Evolutionary conservation across 495 filamentous ascomycete genomes (phyloP).

Genomic region (Neurospora sp.): DNA sequence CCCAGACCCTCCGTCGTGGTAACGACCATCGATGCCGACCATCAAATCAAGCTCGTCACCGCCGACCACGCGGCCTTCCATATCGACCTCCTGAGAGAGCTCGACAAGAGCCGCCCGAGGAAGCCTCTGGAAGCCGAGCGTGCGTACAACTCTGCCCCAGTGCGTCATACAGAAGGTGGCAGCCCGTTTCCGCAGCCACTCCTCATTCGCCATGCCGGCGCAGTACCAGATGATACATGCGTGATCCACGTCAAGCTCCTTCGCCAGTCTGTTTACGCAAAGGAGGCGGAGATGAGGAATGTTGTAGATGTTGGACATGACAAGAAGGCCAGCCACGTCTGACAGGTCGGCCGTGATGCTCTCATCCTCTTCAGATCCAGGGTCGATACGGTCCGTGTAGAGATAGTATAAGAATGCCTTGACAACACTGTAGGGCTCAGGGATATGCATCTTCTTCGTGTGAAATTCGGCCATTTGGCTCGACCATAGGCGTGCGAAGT

Average conservation of each 20-base stretch:
- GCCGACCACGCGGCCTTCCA: conserved; percentile 75
- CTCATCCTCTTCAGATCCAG: conserved; percentile 36
- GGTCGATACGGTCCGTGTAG: conserved; percentile 86
- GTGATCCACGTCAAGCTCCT: conserved; percentile 86
- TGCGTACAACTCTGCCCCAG: conserved; percentile 92
- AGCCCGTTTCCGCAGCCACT: conserved; percentile 82
- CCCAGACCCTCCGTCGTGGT: conserved; percentile 45
- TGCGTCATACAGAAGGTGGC: conserved; percentile 80
- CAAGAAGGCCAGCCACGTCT: conserved; percentile 89
- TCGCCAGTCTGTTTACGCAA: conserved; percentile 76
- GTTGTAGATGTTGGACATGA: conserved; percentile 96
- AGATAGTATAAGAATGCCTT: conserved; percentile 92
- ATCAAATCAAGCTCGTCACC: conserved; percentile 72
- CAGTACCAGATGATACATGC: conserved; percentile 95
- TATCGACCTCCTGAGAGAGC: conserved; percentile 86
- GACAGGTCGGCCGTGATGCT: conserved; percentile 54
- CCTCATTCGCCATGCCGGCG: conserved; percentile 77
- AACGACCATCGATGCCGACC: conserved; percentile 50
- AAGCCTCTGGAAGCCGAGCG: conserved; percentile 71
- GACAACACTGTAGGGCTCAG: conserved; percentile 89
- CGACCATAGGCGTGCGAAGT: conserved; percentile 82
- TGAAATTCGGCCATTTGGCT: conserved; percentile 96
- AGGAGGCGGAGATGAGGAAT: conserved; percentile 85
- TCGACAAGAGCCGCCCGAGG: conserved; percentile 70
- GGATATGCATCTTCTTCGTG: conserved; percentile 92